Percentiles rank a stretch among this genome's conserved stretches.
These are phyloP conservation scores for Neurospora hispaniola DNA, from an alignment of 495 filamentous ascomycete genomes.

Conservation along the genomic window DNA sequence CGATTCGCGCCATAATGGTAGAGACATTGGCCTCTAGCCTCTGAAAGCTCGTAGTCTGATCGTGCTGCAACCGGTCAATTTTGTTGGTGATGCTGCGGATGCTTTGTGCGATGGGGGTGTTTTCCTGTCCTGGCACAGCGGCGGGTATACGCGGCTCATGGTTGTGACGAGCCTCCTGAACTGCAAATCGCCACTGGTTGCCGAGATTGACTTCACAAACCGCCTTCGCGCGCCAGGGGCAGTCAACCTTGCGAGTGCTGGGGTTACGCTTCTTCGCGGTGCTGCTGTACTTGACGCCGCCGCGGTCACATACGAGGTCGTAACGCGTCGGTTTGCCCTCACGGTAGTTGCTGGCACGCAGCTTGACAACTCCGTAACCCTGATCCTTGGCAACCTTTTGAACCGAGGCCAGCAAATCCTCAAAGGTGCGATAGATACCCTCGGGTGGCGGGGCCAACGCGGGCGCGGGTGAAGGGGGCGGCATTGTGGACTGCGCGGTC, in stretches of 20 bases:
- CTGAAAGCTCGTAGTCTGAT: constrained; percentile 26
- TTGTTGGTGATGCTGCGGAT: constrained; percentile 37
- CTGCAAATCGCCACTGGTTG: constrained; percentile 40
- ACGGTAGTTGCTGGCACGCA: constrained; percentile 41
- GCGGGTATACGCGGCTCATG: constrained; percentile 35
- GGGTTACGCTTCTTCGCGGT: constrained; percentile 44
- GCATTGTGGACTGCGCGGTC: constrained; percentile 16
- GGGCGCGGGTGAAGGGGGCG: constrained; percentile 23
- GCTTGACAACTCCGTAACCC: constrained; percentile 40
- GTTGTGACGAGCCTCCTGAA: constrained; percentile 38
- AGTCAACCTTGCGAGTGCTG: constrained; percentile 42
- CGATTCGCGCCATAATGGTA: constrained; percentile 21
- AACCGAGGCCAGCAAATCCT: constrained; percentile 33
- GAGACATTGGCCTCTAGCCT: constrained; percentile 8
- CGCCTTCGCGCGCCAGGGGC: constrained; percentile 41
- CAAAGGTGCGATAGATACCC: constrained; percentile 34
- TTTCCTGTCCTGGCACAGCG: constrained; percentile 33
- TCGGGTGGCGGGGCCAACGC: constrained; percentile 36
- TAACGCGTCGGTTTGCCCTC: constrained; percentile 41
- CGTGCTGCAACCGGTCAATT: constrained; percentile 36
- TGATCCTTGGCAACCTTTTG: constrained; percentile 38
- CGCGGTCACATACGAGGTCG: constrained; percentile 42
- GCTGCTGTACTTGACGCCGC: constrained; percentile 43
- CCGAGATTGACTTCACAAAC: constrained; percentile 41
- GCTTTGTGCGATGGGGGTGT: constrained; percentile 34